Evolutionary conservation across 768 basidiomycete species (phyloP).

Genomic region (Mycena galericulata): DNA sequence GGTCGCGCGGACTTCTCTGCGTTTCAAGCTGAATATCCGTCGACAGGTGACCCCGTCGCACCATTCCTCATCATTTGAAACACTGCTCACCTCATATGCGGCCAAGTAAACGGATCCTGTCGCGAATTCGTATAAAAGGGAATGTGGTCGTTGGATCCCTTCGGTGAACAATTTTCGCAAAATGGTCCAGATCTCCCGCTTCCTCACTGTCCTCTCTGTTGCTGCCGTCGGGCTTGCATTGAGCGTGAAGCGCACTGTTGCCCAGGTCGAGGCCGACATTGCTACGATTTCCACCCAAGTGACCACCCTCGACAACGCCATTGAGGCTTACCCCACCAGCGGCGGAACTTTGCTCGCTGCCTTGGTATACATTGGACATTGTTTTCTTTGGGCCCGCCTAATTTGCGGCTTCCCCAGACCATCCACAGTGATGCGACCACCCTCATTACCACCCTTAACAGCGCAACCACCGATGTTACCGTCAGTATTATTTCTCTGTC

Average conservation of each 20-base stretch:
- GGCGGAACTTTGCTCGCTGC: constrained; percentile 38
- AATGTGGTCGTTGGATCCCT: not conserved
- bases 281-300: constrained; percentile 40
- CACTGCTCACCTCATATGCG: not conserved
- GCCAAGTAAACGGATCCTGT: too few relatives aligned
- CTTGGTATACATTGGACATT: constrained; percentile 36
- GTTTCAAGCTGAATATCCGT: not conserved
- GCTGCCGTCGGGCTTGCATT: constrained; percentile 39
- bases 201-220: constrained; percentile 43
- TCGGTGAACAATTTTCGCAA: not conserved
- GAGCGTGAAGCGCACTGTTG: constrained; percentile 38
- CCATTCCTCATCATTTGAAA: constrained; percentile 14
- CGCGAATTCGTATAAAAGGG: constrained; percentile 7
- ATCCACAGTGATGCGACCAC: constrained; percentile 42
- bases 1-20: not conserved
- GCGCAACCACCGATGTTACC: constrained; percentile 42
- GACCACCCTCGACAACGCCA: constrained; percentile 43
- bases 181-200: constrained; percentile 29
- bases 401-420: constrained; percentile 19
- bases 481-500: not conserved
- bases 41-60: constrained; percentile 12
- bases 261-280: constrained; percentile 47
- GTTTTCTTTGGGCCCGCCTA: not conserved
- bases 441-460: constrained; percentile 38
- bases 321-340: constrained; percentile 45